Evolutionary conservation across 495 filamentous ascomycete genomes (phyloP).

Genomic region (Neurospora discreta): DNA sequence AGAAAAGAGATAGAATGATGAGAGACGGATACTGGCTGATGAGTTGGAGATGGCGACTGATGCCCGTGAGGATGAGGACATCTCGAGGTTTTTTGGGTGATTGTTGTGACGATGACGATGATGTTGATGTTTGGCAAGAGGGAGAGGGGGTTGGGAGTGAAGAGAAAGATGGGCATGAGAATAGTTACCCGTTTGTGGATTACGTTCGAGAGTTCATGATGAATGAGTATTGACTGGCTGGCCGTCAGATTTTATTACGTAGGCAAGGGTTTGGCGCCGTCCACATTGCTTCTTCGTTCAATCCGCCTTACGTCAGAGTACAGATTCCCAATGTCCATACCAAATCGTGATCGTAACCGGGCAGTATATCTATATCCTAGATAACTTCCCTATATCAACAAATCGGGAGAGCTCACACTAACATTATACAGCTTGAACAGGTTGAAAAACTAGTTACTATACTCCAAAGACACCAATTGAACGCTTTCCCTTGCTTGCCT

Average conservation of each 20-base stretch:
- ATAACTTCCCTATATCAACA: background rate
- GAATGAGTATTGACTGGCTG: background rate
- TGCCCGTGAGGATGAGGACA: background rate
- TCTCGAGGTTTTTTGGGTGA: background rate
- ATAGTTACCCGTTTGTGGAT: background rate
- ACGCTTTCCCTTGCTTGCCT: background rate
- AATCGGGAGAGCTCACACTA: background rate
- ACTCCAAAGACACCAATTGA: background rate
- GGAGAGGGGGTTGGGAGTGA: background rate
- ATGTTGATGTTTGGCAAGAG: background rate
- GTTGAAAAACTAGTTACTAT: background rate
- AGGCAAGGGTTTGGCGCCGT: background rate
- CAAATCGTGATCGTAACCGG: background rate
- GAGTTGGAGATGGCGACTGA: background rate
- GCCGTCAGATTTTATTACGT: background rate
- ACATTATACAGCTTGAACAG: background rate
- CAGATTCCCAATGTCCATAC: too few relatives aligned
- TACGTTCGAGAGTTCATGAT: background rate
- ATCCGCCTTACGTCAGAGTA: background rate
- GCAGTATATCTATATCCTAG: background rate
- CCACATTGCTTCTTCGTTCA: background rate
- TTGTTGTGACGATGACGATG: background rate
- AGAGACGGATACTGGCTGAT: conserved; percentile 30
- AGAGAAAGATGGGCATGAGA: background rate
- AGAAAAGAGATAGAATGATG: conserved; percentile 52